A percentile compares a stretch with the other conserved stretches of the same genome.
phyloP scores from a whole-genome alignment of 2,329 filamentous ascomycete genomes.

The Ascochyta viciae-villosae region DNA sequence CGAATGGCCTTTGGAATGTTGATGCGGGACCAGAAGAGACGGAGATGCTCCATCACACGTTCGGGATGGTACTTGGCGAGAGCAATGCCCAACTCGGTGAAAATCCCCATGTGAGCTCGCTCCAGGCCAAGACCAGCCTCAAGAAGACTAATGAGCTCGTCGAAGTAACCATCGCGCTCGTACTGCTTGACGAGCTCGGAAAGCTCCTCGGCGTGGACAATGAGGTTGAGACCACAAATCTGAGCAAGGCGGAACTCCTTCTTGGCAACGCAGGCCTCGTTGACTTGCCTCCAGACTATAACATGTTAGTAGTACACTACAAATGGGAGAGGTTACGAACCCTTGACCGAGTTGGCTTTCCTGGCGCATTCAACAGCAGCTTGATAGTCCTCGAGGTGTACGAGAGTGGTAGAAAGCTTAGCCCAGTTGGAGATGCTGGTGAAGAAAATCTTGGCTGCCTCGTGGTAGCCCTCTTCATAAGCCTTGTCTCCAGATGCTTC shows the following conservation, averaged over 20 bases:
- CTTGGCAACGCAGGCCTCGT: conserved; percentile 93
- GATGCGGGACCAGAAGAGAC: conserved; percentile 97
- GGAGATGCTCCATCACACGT: conserved; percentile 96
- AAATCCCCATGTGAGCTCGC: conserved; percentile 85
- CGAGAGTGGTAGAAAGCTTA: conserved; percentile 95
- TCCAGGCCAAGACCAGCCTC: conserved; percentile 88
- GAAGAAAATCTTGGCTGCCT: conserved; percentile 99
- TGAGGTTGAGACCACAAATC: conserved; percentile 97
- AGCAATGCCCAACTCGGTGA: conserved; percentile 90
- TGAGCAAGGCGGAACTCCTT: conserved; percentile 99
- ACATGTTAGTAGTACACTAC: background rate
- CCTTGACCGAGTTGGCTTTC: conserved; percentile 97
- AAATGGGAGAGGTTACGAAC: background rate
- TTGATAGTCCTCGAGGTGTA: conserved; percentile 97
- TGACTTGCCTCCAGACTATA: conserved; percentile 93
- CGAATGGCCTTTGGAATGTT: conserved; percentile 98
- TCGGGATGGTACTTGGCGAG: conserved; percentile 95
- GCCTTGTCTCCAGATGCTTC: conserved; percentile 98
- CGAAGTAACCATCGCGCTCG: conserved; percentile 96
- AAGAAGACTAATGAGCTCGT: conserved; percentile 92
- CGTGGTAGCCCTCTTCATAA: conserved; percentile 89
- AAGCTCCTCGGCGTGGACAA: conserved; percentile 95
- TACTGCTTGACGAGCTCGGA: conserved; percentile 94
- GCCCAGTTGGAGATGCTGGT: conserved; percentile 99
- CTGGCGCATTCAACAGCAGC: conserved; percentile 96